A percentile compares a stretch with the other conserved stretches of the same genome.
These are phyloP conservation scores for Zygoascus sp. DNA, from an alignment of 1,139 yeast species.

Conservation along the genomic window DNA sequence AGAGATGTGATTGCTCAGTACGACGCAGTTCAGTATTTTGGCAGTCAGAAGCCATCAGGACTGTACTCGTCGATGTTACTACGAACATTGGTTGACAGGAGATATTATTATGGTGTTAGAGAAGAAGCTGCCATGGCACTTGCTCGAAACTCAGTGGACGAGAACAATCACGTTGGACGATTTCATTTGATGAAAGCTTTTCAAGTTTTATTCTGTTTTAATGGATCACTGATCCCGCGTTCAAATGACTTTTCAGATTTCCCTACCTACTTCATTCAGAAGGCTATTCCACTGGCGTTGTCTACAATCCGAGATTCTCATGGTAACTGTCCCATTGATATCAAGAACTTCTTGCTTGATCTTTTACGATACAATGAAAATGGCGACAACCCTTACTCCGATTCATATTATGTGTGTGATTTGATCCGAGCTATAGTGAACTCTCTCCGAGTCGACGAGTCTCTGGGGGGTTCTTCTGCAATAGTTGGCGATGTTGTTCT, in stretches of 20 bases:
- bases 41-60: conserved; percentile 53
- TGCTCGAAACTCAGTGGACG: conserved; percentile 59
- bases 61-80: conserved; percentile 74
- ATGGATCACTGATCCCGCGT: conserved; percentile 58
- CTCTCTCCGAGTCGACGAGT: conserved; percentile 33
- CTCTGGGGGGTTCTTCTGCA: conserved; percentile 11
- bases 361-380: conserved; percentile 83
- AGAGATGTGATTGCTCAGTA: conserved; percentile 94
- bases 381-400: conserved; percentile 70
- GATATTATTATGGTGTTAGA: conserved; percentile 88
- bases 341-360: conserved; percentile 62
- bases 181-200: conserved; percentile 68
- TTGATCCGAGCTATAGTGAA: conserved; percentile 55
- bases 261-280: conserved; percentile 63
- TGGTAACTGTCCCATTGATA: conserved; percentile 63
- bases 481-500: conserved; percentile 11
- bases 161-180: conserved; percentile 64
- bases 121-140: conserved; percentile 82
- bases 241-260: conserved; percentile 77
- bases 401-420: conserved; percentile 59
- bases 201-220: conserved; percentile 68
- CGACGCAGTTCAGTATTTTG: conserved; percentile 75
- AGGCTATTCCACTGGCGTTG: conserved; percentile 60
- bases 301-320: conserved; percentile 55
- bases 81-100: conserved; percentile 73